These are phyloP conservation scores for Pythium aquatile DNA, from an alignment of 352 stramenopile species.

Conservation along the genomic window DNA sequence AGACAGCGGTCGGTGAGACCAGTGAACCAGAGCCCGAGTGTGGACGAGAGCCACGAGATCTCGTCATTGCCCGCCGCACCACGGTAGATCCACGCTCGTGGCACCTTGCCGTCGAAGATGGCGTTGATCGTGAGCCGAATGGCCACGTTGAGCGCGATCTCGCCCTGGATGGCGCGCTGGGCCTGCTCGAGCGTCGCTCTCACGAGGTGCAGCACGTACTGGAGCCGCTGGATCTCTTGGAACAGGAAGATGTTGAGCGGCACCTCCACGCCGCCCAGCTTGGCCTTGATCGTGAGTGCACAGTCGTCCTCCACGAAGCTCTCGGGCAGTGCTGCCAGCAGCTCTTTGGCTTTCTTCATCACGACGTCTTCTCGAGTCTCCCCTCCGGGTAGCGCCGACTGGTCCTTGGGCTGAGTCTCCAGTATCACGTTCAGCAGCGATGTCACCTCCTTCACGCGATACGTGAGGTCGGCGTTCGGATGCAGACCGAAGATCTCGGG, in stretches of 20 bases:
- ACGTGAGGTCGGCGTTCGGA: conserved; percentile 77
- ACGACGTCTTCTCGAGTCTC: conserved; percentile 68
- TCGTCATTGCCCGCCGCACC: conserved; percentile 43
- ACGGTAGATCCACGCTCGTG: conserved; percentile 44
- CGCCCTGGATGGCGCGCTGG: conserved; percentile 56
- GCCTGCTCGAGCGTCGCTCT: conserved; percentile 48
- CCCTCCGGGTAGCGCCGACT: conserved; percentile 24
- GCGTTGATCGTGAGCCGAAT: conserved; percentile 61
- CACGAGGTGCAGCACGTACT: conserved; percentile 54
- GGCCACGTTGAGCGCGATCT: conserved; percentile 52
- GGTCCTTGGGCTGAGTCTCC: conserved; percentile 66
- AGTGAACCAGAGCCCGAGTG: conserved; percentile 68
- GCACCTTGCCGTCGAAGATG: conserved; percentile 73
- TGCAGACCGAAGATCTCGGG: conserved; percentile 82
- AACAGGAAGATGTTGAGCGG: conserved; percentile 78
- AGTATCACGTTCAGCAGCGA: conserved; percentile 57
- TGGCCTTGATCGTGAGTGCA: conserved; percentile 34
- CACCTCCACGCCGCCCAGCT: conserved; percentile 43
- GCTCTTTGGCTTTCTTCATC: conserved; percentile 54
- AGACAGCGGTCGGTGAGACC: conserved; percentile 54
- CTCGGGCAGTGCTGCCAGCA: conserved; percentile 45
- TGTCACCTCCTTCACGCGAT: conserved; percentile 73
- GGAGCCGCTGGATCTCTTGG: conserved; percentile 70
- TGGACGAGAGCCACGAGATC: conserved; percentile 67
- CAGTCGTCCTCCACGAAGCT: conserved; percentile 50